Base-by-base conservation (phyloP, 2,329 filamentous ascomycete species). In the Hymenoscyphus fraxineus region DNA sequence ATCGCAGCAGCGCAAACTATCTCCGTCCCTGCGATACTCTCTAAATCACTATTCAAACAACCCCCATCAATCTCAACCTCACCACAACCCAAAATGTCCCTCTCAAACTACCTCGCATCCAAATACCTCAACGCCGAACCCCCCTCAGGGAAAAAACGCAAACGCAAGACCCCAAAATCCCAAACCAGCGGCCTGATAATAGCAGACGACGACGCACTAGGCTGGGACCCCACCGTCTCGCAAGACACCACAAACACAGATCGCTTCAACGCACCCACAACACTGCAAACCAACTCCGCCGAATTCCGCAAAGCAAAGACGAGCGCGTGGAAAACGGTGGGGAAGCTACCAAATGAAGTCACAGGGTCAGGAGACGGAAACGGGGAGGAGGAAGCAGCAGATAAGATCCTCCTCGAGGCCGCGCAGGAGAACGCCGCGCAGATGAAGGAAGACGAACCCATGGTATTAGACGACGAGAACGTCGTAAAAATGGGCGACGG, bases 71-170 rank as follows among this genome's bases (percentile, higher is more conserved):
- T 35, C 35, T 35, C 35, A 10, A 7, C 54, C 13, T 27, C 27
- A 22, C 2, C 16, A 57, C 27, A 35, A 39, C 57, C 57, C 61
- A 59, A 57, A 60, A 88, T 88, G 84, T 82, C 80, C 9, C 84
- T 97, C 69, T 88, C 92, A 65, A 87, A 88, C 74, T 99, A 98
- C 74, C 86, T 99, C 41, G 93, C 94, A 44, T 89, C 92, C 68
- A 95, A 93, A 77, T 99, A 99, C 76, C 88, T 99, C 59, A 91
- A 84, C 1, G 87, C 88, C 51, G 86, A 89, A 69, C 77, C 74
- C 10, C 72, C 75, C 31, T 80, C 83, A 63, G 80, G 83, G 51
- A 83, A 86, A 66, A 77, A 81, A 6, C 85, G 85, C 59, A 88
- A 88, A 74, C 89, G 88, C 74, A 82, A 85, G 66, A 89, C 89